phyloP scores from a whole-genome alignment of 129 eudicot species.

The sunflower (Helianthus annuus) region DNA sequence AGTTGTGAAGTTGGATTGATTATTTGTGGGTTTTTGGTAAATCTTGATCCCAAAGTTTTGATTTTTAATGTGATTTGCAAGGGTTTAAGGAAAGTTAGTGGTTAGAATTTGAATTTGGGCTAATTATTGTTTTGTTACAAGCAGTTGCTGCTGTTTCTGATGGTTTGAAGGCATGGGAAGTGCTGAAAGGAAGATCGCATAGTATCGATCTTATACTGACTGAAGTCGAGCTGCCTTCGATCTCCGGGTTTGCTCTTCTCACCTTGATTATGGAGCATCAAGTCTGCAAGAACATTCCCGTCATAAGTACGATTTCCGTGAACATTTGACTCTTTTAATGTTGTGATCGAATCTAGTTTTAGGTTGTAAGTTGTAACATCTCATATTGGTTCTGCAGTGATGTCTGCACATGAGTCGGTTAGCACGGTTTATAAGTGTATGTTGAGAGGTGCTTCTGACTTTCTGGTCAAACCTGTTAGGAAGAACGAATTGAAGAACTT shows the following conservation, averaged over 20 bases:
- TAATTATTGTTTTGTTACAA: slow-evolving; percentile 11
- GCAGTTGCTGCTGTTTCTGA: slow-evolving; percentile 88
- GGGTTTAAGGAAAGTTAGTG: background rate
- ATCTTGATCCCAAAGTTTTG: background rate
- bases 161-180: slow-evolving; percentile 93
- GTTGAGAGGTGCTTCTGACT: slow-evolving; percentile 94
- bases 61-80: background rate
- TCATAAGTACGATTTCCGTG: slow-evolving; percentile 63
- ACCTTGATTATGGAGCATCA: slow-evolving; percentile 76
- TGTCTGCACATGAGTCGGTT: slow-evolving; percentile 84
- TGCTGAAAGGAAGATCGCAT: slow-evolving; percentile 59
- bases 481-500: slow-evolving; percentile 88
- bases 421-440: slow-evolving; percentile 88
- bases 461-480: slow-evolving; percentile 85
- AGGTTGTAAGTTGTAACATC: background rate
- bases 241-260: slow-evolving; percentile 85
- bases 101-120: background rate
- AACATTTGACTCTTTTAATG: background rate
- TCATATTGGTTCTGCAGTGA: slow-evolving; percentile 55
- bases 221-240: slow-evolving; percentile 83
- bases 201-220: slow-evolving; percentile 77
- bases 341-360: background rate
- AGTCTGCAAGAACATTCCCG: slow-evolving; percentile 84
- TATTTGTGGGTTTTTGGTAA: too few species aligned
- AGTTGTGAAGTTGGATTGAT: background rate